Evolutionary conservation across 2,329 filamentous ascomycete species (phyloP).

Genomic region (Arthrobotrys iridis): DNA sequence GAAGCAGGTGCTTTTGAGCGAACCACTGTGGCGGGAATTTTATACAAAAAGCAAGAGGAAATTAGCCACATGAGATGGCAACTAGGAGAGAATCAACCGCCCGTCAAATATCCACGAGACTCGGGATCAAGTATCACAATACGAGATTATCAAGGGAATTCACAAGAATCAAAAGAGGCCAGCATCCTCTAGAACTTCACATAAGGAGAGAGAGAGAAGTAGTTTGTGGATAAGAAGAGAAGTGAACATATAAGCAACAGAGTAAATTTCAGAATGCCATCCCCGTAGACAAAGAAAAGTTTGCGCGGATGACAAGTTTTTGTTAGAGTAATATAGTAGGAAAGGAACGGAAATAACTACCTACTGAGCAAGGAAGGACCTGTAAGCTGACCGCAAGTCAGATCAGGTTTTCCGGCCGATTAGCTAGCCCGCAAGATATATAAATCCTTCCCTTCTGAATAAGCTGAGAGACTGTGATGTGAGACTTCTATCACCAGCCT

Average conservation of each 20-base stretch:
- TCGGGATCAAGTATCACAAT: not conserved
- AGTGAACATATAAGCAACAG: not conserved
- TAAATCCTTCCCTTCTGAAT: not conserved
- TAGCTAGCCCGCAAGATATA: not conserved
- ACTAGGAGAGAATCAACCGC: conserved; percentile 24
- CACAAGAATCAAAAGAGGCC: not conserved
- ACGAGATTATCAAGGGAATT: conserved; percentile 20
- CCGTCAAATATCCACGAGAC: conserved; percentile 7
- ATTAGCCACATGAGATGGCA: not conserved
- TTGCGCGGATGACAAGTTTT: not conserved
- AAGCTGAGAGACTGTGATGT: conserved; percentile 33
- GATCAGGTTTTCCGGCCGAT: not conserved
- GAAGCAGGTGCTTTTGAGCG: conserved; percentile 38
- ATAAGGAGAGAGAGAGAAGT: not conserved
- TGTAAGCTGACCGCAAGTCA: not conserved
- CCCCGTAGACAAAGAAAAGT: conserved; percentile 25
- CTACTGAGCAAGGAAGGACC: not conserved
- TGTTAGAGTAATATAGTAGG: not conserved
- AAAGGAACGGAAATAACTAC: conserved; percentile 23
- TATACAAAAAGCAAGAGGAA: not conserved
- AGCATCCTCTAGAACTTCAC: conserved; percentile 37
- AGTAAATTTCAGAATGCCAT: conserved; percentile 43
- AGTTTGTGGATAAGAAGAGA: not conserved
- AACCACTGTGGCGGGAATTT: conserved; percentile 1
- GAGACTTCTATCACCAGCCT: conserved; percentile 49